Base-by-base conservation (phyloP, 805 yeast species). In the Sugiyamaella qingdaonensis region DNA sequence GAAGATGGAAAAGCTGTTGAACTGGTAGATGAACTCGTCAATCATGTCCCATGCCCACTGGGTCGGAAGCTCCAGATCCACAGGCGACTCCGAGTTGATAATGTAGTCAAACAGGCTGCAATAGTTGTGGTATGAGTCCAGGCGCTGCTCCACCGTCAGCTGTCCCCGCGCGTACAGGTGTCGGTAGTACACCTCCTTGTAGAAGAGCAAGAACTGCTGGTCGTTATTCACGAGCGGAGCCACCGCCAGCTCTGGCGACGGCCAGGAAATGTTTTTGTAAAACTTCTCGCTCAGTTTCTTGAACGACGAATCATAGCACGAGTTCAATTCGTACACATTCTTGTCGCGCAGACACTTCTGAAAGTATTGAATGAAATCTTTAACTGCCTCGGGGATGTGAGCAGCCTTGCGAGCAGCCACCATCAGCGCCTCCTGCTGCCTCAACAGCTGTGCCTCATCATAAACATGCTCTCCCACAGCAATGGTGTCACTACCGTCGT, bases 21-120 rank as follows among this genome's bases (percentile, higher is more conserved):
- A 77, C 64, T 77, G 80, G 59, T 77, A 77, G 62, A 77, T 76
- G 63, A 77, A 77, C 64, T 77, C 80, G 57, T 77, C 80, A 54
- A 77, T 69, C 54, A 77, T 75, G 52, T 77, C 80, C 80, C 80
- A 77, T 21, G 74, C 66, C 80, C 80, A 77, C 57, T 72, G 70
- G 55, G 68, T 68, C 47, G 80, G 80, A 46, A 77, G 62, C 59
- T 76, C 80, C 54, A 77, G 69, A 35, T 71, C 71, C 10, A 69
- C 72, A 33, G 79, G 78, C 8, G 75, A 74, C 52, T 70, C 73
- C 43, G 70, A 66, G 64, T 74, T 75, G 55, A 77, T 67, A 47
- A 77, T 67, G 55, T 70, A 61, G 62, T 76, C 75, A 69, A 77
- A 77, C 59, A 75, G 65, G 55, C 70, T 70, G 60, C 80, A 76